Conservation (phyloP, 2,329 filamentous ascomycete genomes). For the Penicillium sp. region DNA sequence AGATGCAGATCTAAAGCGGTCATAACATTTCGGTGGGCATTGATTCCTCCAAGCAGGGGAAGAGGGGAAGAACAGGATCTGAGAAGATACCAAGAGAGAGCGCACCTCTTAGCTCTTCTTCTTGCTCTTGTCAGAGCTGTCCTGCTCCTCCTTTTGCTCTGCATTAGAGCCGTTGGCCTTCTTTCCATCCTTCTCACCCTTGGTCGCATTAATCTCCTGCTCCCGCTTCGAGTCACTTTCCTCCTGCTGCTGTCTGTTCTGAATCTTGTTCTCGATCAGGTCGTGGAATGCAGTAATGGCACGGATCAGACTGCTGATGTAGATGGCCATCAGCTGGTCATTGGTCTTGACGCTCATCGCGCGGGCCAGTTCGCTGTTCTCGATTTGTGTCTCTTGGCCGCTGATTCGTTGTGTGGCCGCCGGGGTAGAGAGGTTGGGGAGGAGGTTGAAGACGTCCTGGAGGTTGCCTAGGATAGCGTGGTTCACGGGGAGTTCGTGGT, state of each 20-base stretch:
- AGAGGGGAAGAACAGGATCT: neutral
- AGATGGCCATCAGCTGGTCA: slow-evolving; percentile 98
- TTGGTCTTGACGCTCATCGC: slow-evolving; percentile 99
- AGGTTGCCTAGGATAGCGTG: slow-evolving; percentile 96
- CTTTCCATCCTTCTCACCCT: slow-evolving; percentile 63
- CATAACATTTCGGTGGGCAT: slow-evolving; percentile 30
- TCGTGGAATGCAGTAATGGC: slow-evolving; percentile 99
- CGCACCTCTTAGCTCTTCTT: slow-evolving; percentile 52
- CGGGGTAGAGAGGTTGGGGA: slow-evolving; percentile 91
- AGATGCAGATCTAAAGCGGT: slow-evolving; percentile 29
- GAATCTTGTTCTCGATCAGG: slow-evolving; percentile 99
- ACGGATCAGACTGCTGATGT: slow-evolving; percentile 92
- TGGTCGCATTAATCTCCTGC: slow-evolving; percentile 63
- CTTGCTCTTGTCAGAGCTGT: slow-evolving; percentile 58
- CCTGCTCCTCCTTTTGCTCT: slow-evolving; percentile 59
- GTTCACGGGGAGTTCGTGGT: slow-evolving; percentile 90
- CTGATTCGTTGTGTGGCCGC: slow-evolving; percentile 62
- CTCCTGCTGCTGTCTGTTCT: slow-evolving; percentile 95
- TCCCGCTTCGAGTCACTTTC: slow-evolving; percentile 86
- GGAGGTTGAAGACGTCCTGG: slow-evolving; percentile 98
- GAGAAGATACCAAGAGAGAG: neutral
- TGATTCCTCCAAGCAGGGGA: slow-evolving; percentile 9
- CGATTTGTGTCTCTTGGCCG: slow-evolving; percentile 57
- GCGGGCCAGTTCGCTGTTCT: slow-evolving; percentile 84
- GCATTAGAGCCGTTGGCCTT: slow-evolving; percentile 50